These are phyloP conservation scores for Naematelia aurantialba DNA, from an alignment of 768 basidiomycete genomes.

Conservation along the genomic window DNA sequence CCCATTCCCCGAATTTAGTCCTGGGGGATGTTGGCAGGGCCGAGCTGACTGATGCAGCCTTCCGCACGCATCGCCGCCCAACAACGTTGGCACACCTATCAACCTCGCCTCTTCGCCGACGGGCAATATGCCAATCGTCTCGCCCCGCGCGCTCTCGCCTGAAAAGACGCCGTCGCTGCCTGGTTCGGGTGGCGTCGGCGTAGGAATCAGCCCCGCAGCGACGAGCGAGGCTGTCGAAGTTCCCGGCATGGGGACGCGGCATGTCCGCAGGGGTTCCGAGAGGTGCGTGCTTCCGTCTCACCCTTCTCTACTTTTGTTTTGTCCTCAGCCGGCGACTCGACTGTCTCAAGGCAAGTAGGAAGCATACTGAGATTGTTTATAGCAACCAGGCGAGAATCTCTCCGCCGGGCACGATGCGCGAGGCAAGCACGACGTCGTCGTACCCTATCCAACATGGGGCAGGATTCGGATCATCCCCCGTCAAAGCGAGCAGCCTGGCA, in stretches of 20 bases:
- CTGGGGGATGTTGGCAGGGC: no score
- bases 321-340: neutral
- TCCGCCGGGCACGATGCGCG: constrained; percentile 35
- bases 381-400: constrained; percentile 26
- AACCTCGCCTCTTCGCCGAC: constrained; percentile 33
- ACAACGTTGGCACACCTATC: constrained; percentile 46
- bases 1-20: no score
- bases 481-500: constrained; percentile 40
- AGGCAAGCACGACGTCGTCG: constrained; percentile 24
- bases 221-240: constrained; percentile 43
- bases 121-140: constrained; percentile 10
- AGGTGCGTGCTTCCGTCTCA: constrained; percentile 24
- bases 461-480: constrained; percentile 41
- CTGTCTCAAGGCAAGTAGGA: neutral
- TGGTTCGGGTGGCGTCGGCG: constrained; percentile 26
- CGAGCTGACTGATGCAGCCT: constrained; percentile 59
- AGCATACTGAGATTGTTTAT: neutral
- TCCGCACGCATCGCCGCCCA: constrained; percentile 79
- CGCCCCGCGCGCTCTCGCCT: constrained; percentile 4
- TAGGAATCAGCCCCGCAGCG: constrained; percentile 41
- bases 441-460: constrained; percentile 33
- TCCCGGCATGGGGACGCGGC: constrained; percentile 16
- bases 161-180: neutral
- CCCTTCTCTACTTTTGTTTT: neutral
- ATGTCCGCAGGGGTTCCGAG: constrained; percentile 29